phyloP scores from a whole-genome alignment of 495 filamentous ascomycete genomes.

The Polyplosphaeria fusca region DNA sequence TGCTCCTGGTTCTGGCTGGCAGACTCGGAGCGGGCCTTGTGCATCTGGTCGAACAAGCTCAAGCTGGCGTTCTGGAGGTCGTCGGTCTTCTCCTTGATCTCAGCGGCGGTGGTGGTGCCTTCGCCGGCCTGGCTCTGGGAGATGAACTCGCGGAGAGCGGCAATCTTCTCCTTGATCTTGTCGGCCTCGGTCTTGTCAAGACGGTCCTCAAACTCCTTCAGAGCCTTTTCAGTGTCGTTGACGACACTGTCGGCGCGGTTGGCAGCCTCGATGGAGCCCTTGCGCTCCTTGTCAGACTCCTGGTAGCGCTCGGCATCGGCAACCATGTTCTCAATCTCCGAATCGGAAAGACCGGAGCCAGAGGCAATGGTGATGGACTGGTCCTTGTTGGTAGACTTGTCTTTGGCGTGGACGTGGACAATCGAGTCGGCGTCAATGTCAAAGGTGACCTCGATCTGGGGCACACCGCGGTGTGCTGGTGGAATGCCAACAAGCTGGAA shows the following conservation, averaged over 20 bases:
- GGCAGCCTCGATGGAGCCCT: slow-evolving; percentile 86
- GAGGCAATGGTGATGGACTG: slow-evolving; percentile 98
- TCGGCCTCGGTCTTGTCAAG: slow-evolving; percentile 96
- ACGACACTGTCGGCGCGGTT: slow-evolving; percentile 95
- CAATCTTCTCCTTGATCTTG: slow-evolving; percentile 90
- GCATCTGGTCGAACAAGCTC: slow-evolving; percentile 99
- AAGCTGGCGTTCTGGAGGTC: slow-evolving; percentile 94
- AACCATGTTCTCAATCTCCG: slow-evolving; percentile 95
- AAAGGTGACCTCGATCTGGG: slow-evolving; percentile 98
- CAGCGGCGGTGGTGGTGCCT: slow-evolving; percentile 73
- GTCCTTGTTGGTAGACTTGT: slow-evolving; percentile 99
- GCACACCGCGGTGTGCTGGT: slow-evolving; percentile 94
- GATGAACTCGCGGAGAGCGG: slow-evolving; percentile 81
- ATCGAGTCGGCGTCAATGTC: slow-evolving; percentile 99
- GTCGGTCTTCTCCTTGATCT: slow-evolving; percentile 97
- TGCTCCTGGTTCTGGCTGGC: slow-evolving; percentile 5
- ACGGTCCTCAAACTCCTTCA: slow-evolving; percentile 92
- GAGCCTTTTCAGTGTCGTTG: slow-evolving; percentile 97
- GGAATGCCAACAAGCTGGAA: slow-evolving; percentile 99
- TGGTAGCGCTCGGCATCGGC: slow-evolving; percentile 95
- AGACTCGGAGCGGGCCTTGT: slow-evolving; percentile 68
- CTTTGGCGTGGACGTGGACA: slow-evolving; percentile 97
- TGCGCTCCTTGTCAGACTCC: slow-evolving; percentile 94
- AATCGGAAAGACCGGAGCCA: slow-evolving; percentile 92
- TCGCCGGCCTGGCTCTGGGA: slow-evolving; percentile 94